Conservation (phyloP, 768 basidiomycete genomes). For the Phlegmacium glaucopus region DNA sequence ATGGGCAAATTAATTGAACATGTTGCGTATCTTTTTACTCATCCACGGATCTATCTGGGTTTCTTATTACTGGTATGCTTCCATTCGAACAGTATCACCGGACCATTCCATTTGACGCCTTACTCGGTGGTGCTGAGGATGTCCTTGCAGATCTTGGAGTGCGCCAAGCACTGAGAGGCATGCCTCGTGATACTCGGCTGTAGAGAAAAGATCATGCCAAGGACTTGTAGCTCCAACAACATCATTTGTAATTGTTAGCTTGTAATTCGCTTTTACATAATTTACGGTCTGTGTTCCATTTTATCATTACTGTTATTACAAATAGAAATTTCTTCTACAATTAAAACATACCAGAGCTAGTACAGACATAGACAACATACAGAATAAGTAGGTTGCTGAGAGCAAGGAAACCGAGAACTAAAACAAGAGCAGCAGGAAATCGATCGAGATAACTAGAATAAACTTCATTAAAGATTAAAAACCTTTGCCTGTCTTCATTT, state of each 20-base stretch:
- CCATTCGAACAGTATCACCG: slow-evolving; percentile 55
- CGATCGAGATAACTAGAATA: not conserved
- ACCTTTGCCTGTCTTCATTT: slow-evolving; percentile 4
- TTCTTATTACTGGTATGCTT: not conserved
- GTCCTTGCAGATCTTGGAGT: slow-evolving; percentile 75
- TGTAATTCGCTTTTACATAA: not conserved
- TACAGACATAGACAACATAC: not conserved
- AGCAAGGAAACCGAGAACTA: not conserved
- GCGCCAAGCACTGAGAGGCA: slow-evolving; percentile 65
- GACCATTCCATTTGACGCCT: slow-evolving; percentile 62
- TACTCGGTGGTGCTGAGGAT: slow-evolving; percentile 67
- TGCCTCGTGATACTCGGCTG: slow-evolving; percentile 64
- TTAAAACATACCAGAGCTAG: not conserved
- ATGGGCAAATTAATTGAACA: slow-evolving; percentile 80
- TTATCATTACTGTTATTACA: not conserved
- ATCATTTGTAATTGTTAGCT: not conserved
- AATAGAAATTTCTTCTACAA: not conserved
- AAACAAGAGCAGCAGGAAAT: no score
- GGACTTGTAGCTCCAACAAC: not conserved
- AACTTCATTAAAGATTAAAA: not conserved
- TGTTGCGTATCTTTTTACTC: slow-evolving; percentile 33
- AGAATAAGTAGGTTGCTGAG: not conserved
- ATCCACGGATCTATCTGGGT: not conserved
- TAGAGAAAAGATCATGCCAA: slow-evolving; percentile 27
- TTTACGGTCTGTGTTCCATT: not conserved